Evolutionary conservation across 768 basidiomycete species (phyloP).

Genomic region (Russula griseocarnosa): DNA sequence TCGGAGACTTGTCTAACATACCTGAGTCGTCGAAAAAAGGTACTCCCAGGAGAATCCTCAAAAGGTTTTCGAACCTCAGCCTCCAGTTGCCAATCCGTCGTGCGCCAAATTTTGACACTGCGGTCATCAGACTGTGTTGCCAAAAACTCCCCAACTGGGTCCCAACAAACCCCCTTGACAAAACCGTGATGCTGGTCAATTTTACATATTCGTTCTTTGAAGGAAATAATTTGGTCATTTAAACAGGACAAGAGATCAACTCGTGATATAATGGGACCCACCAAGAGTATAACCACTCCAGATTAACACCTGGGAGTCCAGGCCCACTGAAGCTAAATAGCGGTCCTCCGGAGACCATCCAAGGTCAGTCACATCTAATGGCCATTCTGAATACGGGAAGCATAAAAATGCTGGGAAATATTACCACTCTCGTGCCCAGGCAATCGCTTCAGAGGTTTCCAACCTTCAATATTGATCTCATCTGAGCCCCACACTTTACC

Average conservation of each 20-base stretch:
- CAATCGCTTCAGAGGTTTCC: slow-evolving; percentile 89
- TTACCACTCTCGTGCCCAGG: slow-evolving; percentile 94
- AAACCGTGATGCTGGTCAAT: slow-evolving; percentile 91
- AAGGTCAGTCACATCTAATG: slow-evolving; percentile 84
- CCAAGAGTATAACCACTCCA: slow-evolving; percentile 94
- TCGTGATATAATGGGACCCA: slow-evolving; percentile 35
- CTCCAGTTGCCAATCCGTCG: slow-evolving; percentile 85
- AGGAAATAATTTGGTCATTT: not conserved
- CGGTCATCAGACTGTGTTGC: slow-evolving; percentile 98
- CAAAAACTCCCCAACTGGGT: slow-evolving; percentile 95
- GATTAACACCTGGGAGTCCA: slow-evolving; percentile 86
- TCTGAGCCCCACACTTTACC: slow-evolving; percentile 93
- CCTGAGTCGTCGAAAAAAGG: slow-evolving; percentile 91
- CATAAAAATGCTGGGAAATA: slow-evolving; percentile 21
- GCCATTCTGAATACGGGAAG: slow-evolving; percentile 5
- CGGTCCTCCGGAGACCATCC: slow-evolving; percentile 94
- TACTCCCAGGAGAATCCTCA: slow-evolving; percentile 88
- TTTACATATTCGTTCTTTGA: slow-evolving; percentile 71
- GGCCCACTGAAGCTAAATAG: slow-evolving; percentile 88
- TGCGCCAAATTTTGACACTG: slow-evolving; percentile 95
- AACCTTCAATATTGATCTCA: slow-evolving; percentile 94
- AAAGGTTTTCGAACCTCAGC: slow-evolving; percentile 87
- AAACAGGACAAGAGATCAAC: not conserved
- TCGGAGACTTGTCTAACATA: slow-evolving; percentile 32
- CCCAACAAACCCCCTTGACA: slow-evolving; percentile 98